Conservation (phyloP, 2,329 filamentous ascomycete species). For the Colletotrichum filicis region DNA sequence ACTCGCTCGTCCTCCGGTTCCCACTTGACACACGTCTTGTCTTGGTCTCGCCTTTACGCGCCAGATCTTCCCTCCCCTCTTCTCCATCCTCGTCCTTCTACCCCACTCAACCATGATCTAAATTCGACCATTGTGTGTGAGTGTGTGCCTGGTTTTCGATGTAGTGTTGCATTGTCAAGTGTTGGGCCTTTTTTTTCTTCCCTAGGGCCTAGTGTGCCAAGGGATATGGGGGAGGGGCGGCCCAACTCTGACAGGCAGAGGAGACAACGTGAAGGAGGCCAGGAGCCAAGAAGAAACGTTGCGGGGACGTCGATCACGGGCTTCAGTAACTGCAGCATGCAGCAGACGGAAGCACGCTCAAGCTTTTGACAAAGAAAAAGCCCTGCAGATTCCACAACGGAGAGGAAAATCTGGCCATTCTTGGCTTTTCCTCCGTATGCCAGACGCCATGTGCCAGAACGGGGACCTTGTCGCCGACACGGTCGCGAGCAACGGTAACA, state of each 20-base stretch:
- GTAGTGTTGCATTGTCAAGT: neutral
- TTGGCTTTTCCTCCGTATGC: constrained; percentile 1
- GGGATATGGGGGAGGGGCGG: neutral
- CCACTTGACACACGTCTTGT: constrained; percentile 33
- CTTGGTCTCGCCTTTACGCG: constrained; percentile 23
- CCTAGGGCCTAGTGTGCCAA: neutral
- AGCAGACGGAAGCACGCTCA: neutral
- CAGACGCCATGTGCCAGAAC: neutral
- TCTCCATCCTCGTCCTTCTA: neutral
- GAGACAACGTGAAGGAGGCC: neutral
- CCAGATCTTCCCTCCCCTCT: neutral
- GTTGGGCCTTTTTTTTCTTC: neutral
- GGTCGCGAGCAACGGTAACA: neutral
- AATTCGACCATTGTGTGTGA: neutral
- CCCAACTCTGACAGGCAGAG: too few relatives aligned
- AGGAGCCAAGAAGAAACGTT: constrained; percentile 13
- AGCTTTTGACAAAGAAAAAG: neutral
- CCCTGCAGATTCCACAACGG: neutral
- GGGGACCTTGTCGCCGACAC: neutral
- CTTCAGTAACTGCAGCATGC: constrained; percentile 16
- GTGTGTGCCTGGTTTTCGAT: neutral
- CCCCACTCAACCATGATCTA: neutral
- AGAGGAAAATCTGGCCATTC: constrained; percentile 2
- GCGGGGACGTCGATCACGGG: constrained; percentile 30
- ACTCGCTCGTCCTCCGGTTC: constrained; percentile 12